These are phyloP conservation scores for Eleusine coracana DNA, from an alignment of 176 grass and related monocot species.

Conservation along the genomic window DNA sequence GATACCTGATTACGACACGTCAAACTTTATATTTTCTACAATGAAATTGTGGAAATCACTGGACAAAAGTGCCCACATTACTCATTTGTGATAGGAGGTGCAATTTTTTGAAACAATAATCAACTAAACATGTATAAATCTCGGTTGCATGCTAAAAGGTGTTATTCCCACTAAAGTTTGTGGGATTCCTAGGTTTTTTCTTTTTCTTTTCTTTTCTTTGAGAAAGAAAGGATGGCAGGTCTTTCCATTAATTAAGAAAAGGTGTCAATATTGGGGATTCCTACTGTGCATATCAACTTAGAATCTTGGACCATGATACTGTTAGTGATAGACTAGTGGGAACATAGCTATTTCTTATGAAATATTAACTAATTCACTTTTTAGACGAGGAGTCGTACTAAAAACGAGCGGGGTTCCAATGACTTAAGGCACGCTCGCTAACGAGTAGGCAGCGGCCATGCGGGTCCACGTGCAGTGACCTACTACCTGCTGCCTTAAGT, in stretches of 20 bases:
- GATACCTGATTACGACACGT: no score
- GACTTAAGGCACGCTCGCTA: no score
- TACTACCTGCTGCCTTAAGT: no score
- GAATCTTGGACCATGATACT: not conserved
- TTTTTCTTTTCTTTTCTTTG: not conserved
- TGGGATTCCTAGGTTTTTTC: not conserved
- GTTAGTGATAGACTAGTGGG: not conserved
- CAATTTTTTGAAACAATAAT: not conserved
- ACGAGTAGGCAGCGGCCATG: no score
- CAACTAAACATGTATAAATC: not conserved
- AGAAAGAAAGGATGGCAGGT: not conserved
- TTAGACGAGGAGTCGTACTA: not conserved
- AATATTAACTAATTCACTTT: not conserved
- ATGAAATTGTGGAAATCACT: not conserved
- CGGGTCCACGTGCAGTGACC: no score
- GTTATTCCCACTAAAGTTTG: conserved; percentile 2
- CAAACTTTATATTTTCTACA: no score
- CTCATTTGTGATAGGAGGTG: not conserved
- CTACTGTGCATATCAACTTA: not conserved
- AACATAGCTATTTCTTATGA: not conserved
- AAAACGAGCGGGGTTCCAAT: no score
- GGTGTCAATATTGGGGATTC: not conserved
- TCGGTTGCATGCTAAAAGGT: not conserved
- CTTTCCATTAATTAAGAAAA: no score
- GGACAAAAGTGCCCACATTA: not conserved